Evolutionary conservation across 2,329 filamentous ascomycete genomes (phyloP), one percentile per base, ranked within the genome.

Genomic region (Aspergillus awamori): DNA sequence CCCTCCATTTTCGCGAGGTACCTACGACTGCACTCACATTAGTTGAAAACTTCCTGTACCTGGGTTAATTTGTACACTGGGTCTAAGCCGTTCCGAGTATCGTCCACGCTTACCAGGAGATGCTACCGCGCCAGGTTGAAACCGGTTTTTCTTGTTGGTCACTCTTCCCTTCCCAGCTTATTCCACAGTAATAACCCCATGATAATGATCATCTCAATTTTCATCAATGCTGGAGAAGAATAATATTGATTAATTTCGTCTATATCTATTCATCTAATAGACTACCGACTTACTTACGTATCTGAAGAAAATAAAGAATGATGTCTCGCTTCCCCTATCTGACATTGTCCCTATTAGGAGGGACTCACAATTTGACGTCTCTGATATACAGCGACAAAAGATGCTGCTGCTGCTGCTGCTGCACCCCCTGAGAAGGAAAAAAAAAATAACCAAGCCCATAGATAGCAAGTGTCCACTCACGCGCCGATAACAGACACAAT

Each of bases 81-180:
- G 33, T 20, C 53, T 56, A 56, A 45, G 24, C 53, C 53, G 39
- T 56, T 56, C 38, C 28, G 39, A 56, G 41, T 56, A 56, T 47
- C 26, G 53, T 56, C 53, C 41, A 56, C 53, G 53, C 53, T 56
- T 26, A 33, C 22, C 24, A 36, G 33, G 33, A 15, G 39, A 17
- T 45, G 38, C 38, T 55, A 55, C 28, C 53, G 53, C 43, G 11
- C 53, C 39, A 43, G 43, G 28, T 36, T 56, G 22, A 47, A 56
- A 56, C 53, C 41, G 53, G 53, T 56, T 56, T 55, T 56, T 56
- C 15, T n/a, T 13, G 15, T 36, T 56, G 26, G 53, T 26, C 17
- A 33, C 24, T 39, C 10, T 33, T 56, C 11, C 26, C n/a, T 56
- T 47, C 53, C 17, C 26, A 22, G 13, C 41, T 45, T 45, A 33